Conservation (phyloP, 192 early-diverging fungal species). For the Coemansia sp. region DNA sequence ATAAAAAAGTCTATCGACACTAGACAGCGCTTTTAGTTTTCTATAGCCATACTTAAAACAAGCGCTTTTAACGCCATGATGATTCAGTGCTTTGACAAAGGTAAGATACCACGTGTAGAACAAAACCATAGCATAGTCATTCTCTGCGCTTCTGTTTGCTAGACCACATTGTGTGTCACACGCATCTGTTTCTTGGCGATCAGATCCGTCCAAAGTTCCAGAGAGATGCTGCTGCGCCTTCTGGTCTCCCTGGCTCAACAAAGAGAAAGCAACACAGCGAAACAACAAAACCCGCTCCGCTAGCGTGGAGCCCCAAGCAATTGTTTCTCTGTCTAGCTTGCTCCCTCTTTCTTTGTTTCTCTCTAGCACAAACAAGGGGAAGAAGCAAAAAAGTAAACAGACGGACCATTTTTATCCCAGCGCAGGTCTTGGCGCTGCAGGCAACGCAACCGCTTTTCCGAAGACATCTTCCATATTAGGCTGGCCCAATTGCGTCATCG, state of each 20-base stretch:
- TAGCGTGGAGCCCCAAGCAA: too few relatives aligned
- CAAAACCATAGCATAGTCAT: neutral
- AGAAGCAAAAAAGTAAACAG: neutral
- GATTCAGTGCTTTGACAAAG: slow-evolving; percentile 9
- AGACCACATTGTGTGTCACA: neutral
- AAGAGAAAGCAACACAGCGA: neutral
- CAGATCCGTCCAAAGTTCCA: too few relatives aligned
- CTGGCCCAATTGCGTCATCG: slow-evolving; percentile 3
- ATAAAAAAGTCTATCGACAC: neutral
- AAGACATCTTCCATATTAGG: neutral
- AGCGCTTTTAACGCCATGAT: neutral
- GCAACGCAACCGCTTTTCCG: neutral
- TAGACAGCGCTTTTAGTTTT: neutral
- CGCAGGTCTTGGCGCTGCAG: slow-evolving; percentile 1
- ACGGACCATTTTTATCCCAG: neutral
- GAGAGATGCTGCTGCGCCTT: neutral
- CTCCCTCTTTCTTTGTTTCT: too few relatives aligned
- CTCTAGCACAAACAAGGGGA: too few relatives aligned
- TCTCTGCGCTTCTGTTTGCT: neutral
- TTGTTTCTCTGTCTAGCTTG: too few relatives aligned
- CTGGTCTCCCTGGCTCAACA: neutral
- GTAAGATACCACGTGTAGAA: neutral
- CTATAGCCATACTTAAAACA: neutral
- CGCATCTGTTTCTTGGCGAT: neutral
- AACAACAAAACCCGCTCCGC: neutral